Percentiles rank a stretch among this genome's conserved stretches.
phyloP scores from a whole-genome alignment of 1,139 yeast species.

The Blastobotrys proliferans region DNA sequence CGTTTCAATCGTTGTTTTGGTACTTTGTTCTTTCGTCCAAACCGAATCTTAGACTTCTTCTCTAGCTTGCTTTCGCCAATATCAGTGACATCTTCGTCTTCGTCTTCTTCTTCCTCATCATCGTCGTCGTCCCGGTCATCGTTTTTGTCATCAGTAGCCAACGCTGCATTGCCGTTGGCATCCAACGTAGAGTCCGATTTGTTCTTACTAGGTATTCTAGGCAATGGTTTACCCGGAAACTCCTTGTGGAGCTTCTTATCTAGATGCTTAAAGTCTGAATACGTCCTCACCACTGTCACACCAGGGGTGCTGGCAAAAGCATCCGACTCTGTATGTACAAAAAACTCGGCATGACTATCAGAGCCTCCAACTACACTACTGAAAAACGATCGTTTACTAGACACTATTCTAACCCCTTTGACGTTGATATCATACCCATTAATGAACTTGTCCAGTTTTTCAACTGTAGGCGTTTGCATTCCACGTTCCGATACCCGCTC shows the following conservation, averaged over 20 bases:
- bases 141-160: constrained; percentile 18
- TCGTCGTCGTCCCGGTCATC: constrained; percentile 14
- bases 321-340: constrained; percentile 31
- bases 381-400: constrained; percentile 32
- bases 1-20: constrained; percentile 47
- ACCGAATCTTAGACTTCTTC: too few species aligned
- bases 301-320: constrained; percentile 34
- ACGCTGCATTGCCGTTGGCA: too few species aligned
- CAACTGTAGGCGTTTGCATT: constrained; percentile 42
- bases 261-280: constrained; percentile 59
- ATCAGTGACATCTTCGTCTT: constrained; percentile 3
- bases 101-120: constrained; percentile 15
- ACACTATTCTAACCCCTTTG: constrained; percentile 49
- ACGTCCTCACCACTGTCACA: constrained; percentile 56
- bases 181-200: constrained; percentile 20
- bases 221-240: constrained; percentile 69
- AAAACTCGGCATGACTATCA: constrained; percentile 32
- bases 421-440: constrained; percentile 63
- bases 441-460: constrained; percentile 43
- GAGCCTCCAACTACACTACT: constrained; percentile 13
- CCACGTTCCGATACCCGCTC: constrained; percentile 52
- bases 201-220: constrained; percentile 59
- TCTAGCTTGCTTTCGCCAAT: constrained; percentile 2
- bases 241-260: constrained; percentile 47
- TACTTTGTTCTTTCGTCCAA: constrained; percentile 11